These are phyloP conservation scores for Colletotrichum tamarilloi DNA, from an alignment of 2,329 filamentous ascomycete genomes.

Conservation along the genomic window DNA sequence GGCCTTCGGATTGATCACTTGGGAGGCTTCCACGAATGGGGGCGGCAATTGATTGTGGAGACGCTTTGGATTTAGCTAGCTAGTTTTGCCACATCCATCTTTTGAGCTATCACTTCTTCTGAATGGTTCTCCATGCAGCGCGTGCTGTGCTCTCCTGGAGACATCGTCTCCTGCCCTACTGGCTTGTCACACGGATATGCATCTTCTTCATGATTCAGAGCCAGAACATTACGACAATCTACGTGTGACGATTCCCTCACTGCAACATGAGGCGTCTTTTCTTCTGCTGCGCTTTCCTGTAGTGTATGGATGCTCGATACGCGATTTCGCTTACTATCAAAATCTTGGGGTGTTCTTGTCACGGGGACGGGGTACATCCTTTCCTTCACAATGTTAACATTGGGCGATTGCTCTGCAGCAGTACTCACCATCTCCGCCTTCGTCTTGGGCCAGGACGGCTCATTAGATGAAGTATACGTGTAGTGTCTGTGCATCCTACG, in stretches of 20 bases:
- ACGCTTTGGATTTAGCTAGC: neutral
- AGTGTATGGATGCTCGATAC: neutral
- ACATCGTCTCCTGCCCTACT: neutral
- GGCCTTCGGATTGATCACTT: too few species aligned
- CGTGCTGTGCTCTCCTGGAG: neutral
- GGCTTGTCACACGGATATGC: neutral
- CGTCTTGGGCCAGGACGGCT: neutral
- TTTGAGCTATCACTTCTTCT: neutral
- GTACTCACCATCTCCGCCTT: conserved; percentile 10
- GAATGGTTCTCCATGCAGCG: neutral
- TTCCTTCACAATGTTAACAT: conserved; percentile 1
- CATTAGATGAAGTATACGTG: neutral
- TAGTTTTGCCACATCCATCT: neutral
- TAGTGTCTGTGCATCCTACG: neutral
- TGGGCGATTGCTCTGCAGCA: neutral
- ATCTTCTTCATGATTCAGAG: neutral
- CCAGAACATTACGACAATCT: neutral
- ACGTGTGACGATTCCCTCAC: neutral
- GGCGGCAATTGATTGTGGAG: too few species aligned
- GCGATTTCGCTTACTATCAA: neutral
- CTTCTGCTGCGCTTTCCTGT: neutral
- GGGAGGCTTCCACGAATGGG: too few species aligned
- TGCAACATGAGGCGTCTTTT: neutral
- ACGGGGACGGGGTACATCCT: conserved; percentile 1
- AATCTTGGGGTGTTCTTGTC: neutral